Base-by-base conservation (phyloP, 106 monocot species). In the Dendrobium nobile region DNA sequence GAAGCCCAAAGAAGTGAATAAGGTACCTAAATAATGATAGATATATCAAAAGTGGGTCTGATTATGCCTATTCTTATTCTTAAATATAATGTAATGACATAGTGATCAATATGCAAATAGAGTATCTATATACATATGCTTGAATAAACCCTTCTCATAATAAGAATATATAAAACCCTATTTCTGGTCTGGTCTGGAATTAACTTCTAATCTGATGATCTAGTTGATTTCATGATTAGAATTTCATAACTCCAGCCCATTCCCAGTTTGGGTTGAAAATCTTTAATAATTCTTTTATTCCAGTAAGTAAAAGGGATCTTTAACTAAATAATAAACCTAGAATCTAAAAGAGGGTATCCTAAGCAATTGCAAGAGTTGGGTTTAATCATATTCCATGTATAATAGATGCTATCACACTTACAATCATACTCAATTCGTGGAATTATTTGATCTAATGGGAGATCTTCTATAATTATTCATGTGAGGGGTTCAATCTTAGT, bases 261-360 rank as follows among this genome's bases (percentile, higher is more conserved):
- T 61, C n/a, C n/a, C 20, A 20, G 20, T 61, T 61, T 22, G 59
- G 1, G 59, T 2, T n/a, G n/a, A 61, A 61, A 61, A n/a, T n/a
- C n/a, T n/a, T n/a, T n/a, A n/a, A n/a, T n/a, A 61, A 61, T 61
- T 61, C 20, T 58, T 61, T n/a, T 61, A 61, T 61, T 61, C 59
- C 18, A 1, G 59, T 22, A 4, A 61, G 59, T 20, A 61, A 61
- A 61, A 61, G 59, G 59, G n/a, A n/a, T 3, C n/a, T 61, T 1
- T n/a, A 61, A 19, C 4, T n/a, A 58, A 58, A 58, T 19, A 58
- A 58, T 58, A 2, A 19, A 58, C 58, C n/a, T 58, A 58, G 58
- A 58, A 58, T 1, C 58, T n/a, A 58, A 58, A 58, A 58, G n/a
- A 58, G 58, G 58, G 58, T 58, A 58, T 58, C 58, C 58, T 58